Base-by-base conservation (phyloP, 1,284 basidiomycete genomes). In the Microbotryum silenes-acaulis region DNA sequence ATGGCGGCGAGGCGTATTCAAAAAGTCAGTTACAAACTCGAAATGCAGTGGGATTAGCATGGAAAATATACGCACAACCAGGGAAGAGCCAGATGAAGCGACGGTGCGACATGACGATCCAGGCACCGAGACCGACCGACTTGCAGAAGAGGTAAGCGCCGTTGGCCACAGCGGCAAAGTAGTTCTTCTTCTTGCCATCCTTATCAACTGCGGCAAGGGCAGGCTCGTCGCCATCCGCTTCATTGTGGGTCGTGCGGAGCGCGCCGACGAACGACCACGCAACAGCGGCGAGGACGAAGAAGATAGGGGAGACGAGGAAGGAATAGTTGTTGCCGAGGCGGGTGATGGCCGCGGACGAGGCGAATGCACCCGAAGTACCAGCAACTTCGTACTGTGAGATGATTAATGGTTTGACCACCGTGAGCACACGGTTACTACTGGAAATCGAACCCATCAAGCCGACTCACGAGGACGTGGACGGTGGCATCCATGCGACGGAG, bases 321-420 rank as follows among this genome's bases (percentile, higher is more conserved):
- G 71, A 72, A 64, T 73, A 74, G 70, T 76, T 75, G 73, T 76
- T 75, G 23, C 75, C 75, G 56, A 75, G 71, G 48, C 71, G 68
- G 37, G 70, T 69, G 63, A 77, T 75, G 46, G 75, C 67, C 21
- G 71, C 56, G n/a, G 73, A 70, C 18, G 75, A 76, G 31, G 74
- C 72, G 56, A 76, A 73, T 6, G 75, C 75, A 55, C 74, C 75
- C 5, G 70, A 62, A n/a, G 75, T 77, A 59, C 75, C 75, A 21
- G 75, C 75, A 25, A 76, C 67, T 68, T 76, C 74, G 69, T 76
- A 76, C 57, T 42, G 37, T 42, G 14, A 18, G 14, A 18, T 42
- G 16, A 16, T 42, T 1, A 1, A 42, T 18, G 16, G 16, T 4
- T 42, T 0, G 37, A 23, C 37, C 16, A 16, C 37, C 37, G 37